Conservation (phyloP, 2,329 filamentous ascomycete genomes). For the Botryotinia calthae region DNA sequence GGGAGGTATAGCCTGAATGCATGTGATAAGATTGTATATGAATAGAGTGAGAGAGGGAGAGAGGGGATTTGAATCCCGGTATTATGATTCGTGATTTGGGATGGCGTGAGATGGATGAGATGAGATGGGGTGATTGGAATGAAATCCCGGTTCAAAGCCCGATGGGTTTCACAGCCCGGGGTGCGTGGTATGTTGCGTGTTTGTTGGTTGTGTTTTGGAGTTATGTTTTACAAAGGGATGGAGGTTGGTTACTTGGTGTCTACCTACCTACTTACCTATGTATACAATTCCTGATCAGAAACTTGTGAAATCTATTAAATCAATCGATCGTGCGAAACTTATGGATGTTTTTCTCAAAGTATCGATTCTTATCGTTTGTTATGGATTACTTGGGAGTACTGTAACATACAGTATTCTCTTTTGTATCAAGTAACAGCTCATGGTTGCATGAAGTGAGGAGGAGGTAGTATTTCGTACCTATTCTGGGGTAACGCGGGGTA, state of each 20-base stretch:
- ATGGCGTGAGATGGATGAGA: background rate
- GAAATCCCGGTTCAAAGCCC: background rate
- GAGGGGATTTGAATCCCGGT: background rate
- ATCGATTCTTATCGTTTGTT: background rate
- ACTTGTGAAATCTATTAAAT: background rate
- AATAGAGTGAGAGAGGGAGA: no score
- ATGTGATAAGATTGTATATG: background rate
- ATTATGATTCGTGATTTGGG: background rate
- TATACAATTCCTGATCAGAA: background rate
- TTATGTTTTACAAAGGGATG: background rate
- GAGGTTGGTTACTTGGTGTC: background rate
- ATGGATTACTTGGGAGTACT: background rate
- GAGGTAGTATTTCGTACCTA: background rate
- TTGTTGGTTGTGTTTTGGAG: background rate
- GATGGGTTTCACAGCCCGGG: background rate
- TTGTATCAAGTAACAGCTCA: background rate
- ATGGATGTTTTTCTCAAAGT: background rate
- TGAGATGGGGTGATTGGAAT: background rate
- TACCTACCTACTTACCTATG: no score
- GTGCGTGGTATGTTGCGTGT: background rate
- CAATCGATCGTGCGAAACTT: no score
- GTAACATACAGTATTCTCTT: background rate
- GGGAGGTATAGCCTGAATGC: background rate
- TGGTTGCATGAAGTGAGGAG: slow-evolving; percentile 8
- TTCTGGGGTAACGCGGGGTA: slow-evolving; percentile 12